Evolutionary conservation across 1,284 basidiomycete genomes (phyloP), one percentile per base, ranked within the genome.

Genomic region (Trichosporon coremiiforme): DNA sequence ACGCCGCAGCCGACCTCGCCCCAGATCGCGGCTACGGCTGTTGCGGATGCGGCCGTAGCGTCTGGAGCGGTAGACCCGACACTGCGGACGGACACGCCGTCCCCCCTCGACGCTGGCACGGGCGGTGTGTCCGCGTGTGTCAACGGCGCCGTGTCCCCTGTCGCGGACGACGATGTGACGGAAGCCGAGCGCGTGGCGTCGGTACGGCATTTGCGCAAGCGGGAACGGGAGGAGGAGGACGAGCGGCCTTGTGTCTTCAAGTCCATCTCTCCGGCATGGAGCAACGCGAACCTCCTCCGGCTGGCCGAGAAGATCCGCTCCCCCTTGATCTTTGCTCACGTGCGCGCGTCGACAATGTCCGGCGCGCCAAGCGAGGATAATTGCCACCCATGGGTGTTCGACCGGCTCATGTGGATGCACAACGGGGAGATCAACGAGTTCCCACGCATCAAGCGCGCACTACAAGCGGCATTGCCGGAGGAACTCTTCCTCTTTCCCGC

Each of bases 361-460:
- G 91, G 90, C 22, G 89, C 91, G 33, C 85, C 97, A 31, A 95
- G 93, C 62, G 85, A 95, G 76, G 95, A 97, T 81, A 98, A 98
- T 78, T 97, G 95, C 78, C 93, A 95, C 82, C 94, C 94, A 6
- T 96, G 94, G 84, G 89, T 89, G 50, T 90, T 92, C 77, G 91
- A 91, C 31, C 92, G 91, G 76, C 84, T 96, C 66, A 96, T 95
- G 91, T 97, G 92, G 85, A 98, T 98, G 94, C 95, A 97, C 82
- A 97, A 97, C 75, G 94, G 93, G 66, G 89, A 80, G 67, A 92
- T 97, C 71, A 89, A 91, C 66, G 90, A 92, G 8, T 98, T 97
- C 81, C 83, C 85, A 47, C 85, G 86, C 71, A 88, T 97, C 78
- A 96, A 95, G 83, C 87, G 95, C 33, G 87, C 86, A 38, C 83